Percentiles rank a stretch among this genome's conserved stretches.
Conservation (phyloP, 306 rosid genomes). For the Castanospermum australe region DNA sequence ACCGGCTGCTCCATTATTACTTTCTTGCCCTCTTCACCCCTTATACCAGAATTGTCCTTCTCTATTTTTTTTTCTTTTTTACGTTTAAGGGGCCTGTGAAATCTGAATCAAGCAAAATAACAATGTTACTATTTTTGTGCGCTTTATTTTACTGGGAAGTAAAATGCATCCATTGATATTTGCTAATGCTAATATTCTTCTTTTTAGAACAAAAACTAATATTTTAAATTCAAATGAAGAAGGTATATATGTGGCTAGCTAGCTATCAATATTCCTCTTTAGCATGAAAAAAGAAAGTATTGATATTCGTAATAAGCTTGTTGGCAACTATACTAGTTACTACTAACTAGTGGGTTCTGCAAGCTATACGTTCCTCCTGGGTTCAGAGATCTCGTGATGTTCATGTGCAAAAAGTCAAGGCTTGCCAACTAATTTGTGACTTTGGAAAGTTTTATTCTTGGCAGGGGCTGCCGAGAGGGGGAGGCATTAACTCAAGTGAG, state of each 20-base stretch:
- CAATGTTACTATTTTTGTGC: neutral
- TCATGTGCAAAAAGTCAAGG: constrained; percentile 49
- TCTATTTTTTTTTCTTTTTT: neutral
- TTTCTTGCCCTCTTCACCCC: neutral
- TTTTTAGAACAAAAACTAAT: neutral
- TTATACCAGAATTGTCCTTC: neutral
- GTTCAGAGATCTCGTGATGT: constrained; percentile 39
- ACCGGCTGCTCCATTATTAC: constrained; percentile 12
- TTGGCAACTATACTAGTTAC: neutral
- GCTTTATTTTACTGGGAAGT: neutral
- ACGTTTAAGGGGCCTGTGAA: neutral
- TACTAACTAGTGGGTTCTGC: constrained; percentile 23
- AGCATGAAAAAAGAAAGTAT: neutral
- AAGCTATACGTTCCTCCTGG: constrained; percentile 30
- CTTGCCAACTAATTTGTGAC: constrained; percentile 33
- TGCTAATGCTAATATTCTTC: neutral
- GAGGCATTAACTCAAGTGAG: constrained; percentile 22
- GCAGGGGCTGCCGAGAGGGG: neutral
- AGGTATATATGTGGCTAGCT: neutral
- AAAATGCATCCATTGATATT: neutral
- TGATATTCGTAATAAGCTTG: constrained; percentile 7
- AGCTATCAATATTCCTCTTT: neutral
- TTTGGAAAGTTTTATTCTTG: constrained; percentile 19
- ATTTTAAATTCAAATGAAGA: neutral
- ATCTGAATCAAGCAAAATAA: neutral